A percentile compares a stretch with the other conserved stretches of the same genome.
Conservation (phyloP, 2,329 filamentous ascomycete species). For the Colletotrichum musicola region DNA sequence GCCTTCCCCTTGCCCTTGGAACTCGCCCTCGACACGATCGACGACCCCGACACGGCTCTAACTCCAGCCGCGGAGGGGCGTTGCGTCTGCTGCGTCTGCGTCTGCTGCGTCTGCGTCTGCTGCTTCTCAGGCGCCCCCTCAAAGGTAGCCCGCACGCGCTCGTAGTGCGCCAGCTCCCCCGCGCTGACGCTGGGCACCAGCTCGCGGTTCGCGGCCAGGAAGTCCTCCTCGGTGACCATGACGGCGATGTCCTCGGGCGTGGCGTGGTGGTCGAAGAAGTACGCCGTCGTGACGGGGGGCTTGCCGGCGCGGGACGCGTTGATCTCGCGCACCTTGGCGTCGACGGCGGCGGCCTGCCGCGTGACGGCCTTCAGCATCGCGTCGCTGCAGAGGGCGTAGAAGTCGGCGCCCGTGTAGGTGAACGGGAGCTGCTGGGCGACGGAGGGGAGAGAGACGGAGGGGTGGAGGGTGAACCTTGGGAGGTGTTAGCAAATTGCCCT, state of each 20-base stretch:
- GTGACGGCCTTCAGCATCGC: slow-evolving; percentile 99
- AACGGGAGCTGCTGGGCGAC: slow-evolving; percentile 87
- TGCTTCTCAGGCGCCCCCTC: slow-evolving; percentile 72
- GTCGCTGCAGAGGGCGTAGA: slow-evolving; percentile 97
- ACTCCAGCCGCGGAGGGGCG: slow-evolving; percentile 24
- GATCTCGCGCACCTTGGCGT: slow-evolving; percentile 82
- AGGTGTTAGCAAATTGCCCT: slow-evolving; percentile 20
- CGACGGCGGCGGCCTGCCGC: slow-evolving; percentile 85
- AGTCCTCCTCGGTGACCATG: slow-evolving; percentile 90
- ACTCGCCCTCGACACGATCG: slow-evolving; percentile 43
- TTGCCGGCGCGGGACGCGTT: slow-evolving; percentile 55
- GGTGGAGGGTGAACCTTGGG: slow-evolving; percentile 83
- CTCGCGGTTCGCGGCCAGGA: slow-evolving; percentile 83
- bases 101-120: slow-evolving; percentile 50
- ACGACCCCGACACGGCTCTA: slow-evolving; percentile 45
- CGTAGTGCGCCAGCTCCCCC: slow-evolving; percentile 93
- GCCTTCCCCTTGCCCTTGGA: slow-evolving; percentile 54
- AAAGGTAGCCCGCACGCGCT: slow-evolving; percentile 84
- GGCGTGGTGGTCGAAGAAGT: slow-evolving; percentile 95
- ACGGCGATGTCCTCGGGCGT: slow-evolving; percentile 86
- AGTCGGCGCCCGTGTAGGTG: slow-evolving; percentile 96
- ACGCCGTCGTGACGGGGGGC: slow-evolving; percentile 80
- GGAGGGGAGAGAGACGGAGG: slow-evolving; percentile 78
- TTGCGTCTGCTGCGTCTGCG: slow-evolving; percentile 40
- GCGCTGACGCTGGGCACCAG: slow-evolving; percentile 94